A percentile compares a stretch with the other conserved stretches of the same genome.
These are phyloP conservation scores for Dimargaris xerosporica DNA, from an alignment of 192 early-diverging fungal species.

Conservation along the genomic window DNA sequence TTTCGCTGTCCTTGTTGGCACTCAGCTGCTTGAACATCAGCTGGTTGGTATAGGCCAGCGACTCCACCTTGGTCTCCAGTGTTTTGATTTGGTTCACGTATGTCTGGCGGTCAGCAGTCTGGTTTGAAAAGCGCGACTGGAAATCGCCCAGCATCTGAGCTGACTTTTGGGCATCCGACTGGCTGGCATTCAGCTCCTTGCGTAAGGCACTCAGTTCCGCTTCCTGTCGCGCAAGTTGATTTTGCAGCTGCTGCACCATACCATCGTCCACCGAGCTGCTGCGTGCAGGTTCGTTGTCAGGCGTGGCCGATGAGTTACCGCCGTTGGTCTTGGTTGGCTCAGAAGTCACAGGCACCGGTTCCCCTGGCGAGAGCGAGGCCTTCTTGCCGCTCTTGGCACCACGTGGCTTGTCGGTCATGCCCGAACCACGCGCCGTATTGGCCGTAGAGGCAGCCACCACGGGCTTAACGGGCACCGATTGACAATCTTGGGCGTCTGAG, in stretches of 20 bases:
- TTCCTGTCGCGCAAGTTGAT: not conserved
- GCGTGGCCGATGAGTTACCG: not conserved
- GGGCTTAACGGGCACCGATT: not conserved
- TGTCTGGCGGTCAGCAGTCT: not conserved
- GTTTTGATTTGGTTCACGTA: constrained; percentile 17
- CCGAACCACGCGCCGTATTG: not conserved
- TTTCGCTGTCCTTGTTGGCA: constrained; percentile 22
- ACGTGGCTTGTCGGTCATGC: not conserved
- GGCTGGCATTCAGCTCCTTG: not conserved
- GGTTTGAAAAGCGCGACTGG: not conserved
- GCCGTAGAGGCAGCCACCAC: not conserved
- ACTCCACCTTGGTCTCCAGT: constrained; percentile 24
- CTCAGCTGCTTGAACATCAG: constrained; percentile 27
- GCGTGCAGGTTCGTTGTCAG: not conserved
- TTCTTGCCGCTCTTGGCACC: not conserved
- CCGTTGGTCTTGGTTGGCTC: not conserved
- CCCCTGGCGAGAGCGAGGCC: not conserved
- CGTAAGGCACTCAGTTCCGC: not conserved
- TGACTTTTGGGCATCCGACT: not conserved
- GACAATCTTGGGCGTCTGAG: not conserved
- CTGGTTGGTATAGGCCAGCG: constrained; percentile 28
- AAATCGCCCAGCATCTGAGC: not conserved
- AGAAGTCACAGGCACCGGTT: not conserved
- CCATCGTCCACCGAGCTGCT: not conserved
- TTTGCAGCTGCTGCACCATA: not conserved